Evolutionary conservation across 345 rosid genomes (phyloP).

Genomic region (Carallia brachiata): DNA sequence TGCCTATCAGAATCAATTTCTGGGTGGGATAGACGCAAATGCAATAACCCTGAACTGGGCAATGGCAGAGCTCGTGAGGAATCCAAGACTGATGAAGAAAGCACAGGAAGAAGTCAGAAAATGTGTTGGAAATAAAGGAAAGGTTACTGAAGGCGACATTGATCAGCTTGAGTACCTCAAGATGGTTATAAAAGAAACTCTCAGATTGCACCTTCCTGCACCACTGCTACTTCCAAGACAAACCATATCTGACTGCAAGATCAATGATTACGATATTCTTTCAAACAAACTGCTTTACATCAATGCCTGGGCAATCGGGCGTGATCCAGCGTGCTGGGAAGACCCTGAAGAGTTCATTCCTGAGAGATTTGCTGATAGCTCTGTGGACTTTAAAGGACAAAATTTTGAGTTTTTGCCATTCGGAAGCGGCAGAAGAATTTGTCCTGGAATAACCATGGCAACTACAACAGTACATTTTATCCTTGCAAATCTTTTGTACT

Average conservation of each 20-base stretch:
- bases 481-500: constrained; percentile 40
- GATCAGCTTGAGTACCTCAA: constrained; percentile 37
- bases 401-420: constrained; percentile 51
- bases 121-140: constrained; percentile 32
- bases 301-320: constrained; percentile 48
- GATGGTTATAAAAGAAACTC: constrained; percentile 45
- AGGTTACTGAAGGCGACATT: constrained; percentile 30
- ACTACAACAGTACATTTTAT: constrained; percentile 26
- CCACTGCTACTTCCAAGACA: constrained; percentile 45
- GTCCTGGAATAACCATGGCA: constrained; percentile 47
- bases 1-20: constrained; percentile 38
- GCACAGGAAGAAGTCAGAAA: constrained; percentile 55
- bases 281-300: constrained; percentile 39
- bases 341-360: constrained; percentile 43
- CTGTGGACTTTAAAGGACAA: constrained; percentile 46
- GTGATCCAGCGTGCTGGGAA: constrained; percentile 44
- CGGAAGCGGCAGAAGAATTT: constrained; percentile 53
- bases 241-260: constrained; percentile 29
- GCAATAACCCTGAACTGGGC: constrained; percentile 54
- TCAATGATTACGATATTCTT: constrained; percentile 40
- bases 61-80: constrained; percentile 51
- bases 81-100: constrained; percentile 53
- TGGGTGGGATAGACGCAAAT: constrained; percentile 52
- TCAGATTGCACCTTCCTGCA: constrained; percentile 55
- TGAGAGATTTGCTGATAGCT: constrained; percentile 38